phyloP scores from a whole-genome alignment of 1,284 basidiomycete species.

The Neonothopanus nambi region DNA sequence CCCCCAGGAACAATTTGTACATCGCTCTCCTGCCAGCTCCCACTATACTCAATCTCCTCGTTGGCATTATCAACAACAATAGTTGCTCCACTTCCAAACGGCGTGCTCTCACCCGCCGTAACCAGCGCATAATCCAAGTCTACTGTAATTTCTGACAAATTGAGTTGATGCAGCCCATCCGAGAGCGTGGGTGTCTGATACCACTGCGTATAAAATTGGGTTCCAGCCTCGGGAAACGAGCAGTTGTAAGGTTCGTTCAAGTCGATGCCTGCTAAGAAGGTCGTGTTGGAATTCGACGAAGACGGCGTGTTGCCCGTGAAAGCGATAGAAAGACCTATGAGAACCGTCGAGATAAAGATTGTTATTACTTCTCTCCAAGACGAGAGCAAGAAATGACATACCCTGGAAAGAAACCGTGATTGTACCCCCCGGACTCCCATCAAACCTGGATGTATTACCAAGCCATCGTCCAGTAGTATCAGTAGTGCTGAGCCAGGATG shows the following conservation, averaged over 20 bases:
- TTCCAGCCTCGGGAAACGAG: slow-evolving; percentile 1
- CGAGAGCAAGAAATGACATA: neutral
- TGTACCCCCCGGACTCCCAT: neutral
- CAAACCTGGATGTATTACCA: neutral
- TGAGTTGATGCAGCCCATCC: slow-evolving; percentile 3
- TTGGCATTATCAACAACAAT: slow-evolving; percentile 6
- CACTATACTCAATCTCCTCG: slow-evolving; percentile 4
- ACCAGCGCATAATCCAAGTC: slow-evolving; percentile 10
- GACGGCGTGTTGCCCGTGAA: slow-evolving; percentile 8
- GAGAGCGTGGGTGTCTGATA: slow-evolving; percentile 1
- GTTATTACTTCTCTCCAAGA: neutral
- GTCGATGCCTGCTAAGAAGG: slow-evolving; percentile 3
- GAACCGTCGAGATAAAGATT: neutral
- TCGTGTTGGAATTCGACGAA: neutral
- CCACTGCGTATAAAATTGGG: slow-evolving; percentile 10
- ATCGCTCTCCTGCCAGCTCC: neutral
- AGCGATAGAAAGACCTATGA: neutral
- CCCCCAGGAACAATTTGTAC: neutral
- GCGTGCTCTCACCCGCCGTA: slow-evolving; percentile 3
- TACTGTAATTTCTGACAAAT: slow-evolving; percentile 2
- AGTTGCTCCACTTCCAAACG: neutral
- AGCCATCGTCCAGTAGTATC: neutral
- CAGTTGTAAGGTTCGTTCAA: neutral
- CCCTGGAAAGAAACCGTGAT: slow-evolving; percentile 1
- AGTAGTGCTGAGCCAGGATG: neutral